phyloP scores from a whole-genome alignment of 1,284 basidiomycete genomes.

The Cutaneotrichosporon mucoides region DNA sequence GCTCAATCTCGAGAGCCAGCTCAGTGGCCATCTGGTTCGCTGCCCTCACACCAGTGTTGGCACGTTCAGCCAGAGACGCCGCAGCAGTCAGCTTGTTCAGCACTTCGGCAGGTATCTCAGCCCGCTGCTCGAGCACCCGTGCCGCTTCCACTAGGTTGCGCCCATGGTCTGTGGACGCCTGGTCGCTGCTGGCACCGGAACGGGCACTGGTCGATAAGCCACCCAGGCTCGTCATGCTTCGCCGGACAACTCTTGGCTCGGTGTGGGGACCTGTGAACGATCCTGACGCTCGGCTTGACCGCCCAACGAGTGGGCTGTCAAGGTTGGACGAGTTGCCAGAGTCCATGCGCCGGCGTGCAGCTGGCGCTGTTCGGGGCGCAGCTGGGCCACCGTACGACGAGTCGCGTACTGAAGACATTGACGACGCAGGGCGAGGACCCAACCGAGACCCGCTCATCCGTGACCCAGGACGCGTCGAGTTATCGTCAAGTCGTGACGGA shows the following conservation, averaged over 20 bases:
- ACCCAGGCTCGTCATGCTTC: conserved; percentile 16
- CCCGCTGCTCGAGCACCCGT: conserved; percentile 25
- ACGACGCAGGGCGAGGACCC: conserved; percentile 26
- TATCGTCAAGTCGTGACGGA: conserved; percentile 12
- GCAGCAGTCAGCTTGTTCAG: conserved; percentile 24
- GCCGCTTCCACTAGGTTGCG: conserved; percentile 40
- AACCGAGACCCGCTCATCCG: conserved; percentile 6
- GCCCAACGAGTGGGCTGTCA: conserved; percentile 18
- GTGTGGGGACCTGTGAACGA: background rate
- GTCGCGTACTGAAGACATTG: conserved; percentile 36
- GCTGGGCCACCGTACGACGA: conserved; percentile 20
- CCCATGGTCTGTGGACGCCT: conserved; percentile 35
- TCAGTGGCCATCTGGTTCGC: conserved; percentile 27
- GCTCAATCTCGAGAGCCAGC: conserved; percentile 26
- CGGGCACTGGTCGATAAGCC: background rate
- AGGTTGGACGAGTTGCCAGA: conserved; percentile 5
- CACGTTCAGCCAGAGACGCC: conserved; percentile 26
- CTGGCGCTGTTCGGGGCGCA: conserved; percentile 23
- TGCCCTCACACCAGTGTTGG: conserved; percentile 27
- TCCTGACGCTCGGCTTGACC: conserved; percentile 9
- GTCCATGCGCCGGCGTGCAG: conserved; percentile 7
- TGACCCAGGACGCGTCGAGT: conserved; percentile 2
- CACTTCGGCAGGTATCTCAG: conserved; percentile 28
- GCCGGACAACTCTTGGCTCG: conserved; percentile 11
- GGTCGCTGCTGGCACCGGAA: conserved; percentile 4